Conservation (phyloP, 2,329 filamentous ascomycete species). For the Arthrobotrys entomopaga region DNA sequence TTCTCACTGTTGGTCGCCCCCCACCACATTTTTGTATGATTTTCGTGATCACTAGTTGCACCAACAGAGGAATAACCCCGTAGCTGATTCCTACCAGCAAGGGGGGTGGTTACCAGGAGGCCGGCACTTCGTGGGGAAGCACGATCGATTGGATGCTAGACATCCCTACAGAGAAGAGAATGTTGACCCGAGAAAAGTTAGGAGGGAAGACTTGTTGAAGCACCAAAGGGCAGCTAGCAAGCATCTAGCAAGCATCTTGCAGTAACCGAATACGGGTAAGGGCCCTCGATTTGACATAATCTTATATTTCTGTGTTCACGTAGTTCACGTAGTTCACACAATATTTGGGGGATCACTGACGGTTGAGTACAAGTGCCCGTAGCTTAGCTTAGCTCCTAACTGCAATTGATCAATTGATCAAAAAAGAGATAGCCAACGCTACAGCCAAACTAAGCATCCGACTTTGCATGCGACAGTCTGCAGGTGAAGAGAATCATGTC, state of each 20-base stretch:
- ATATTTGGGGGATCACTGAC: constrained; percentile 39
- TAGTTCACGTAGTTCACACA: no score
- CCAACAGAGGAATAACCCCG: constrained; percentile 43
- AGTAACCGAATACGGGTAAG: constrained; percentile 33
- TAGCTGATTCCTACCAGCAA: constrained; percentile 16
- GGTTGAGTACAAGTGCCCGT: constrained; percentile 48
- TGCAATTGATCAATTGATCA: constrained; percentile 22
- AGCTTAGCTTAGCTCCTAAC: constrained; percentile 34
- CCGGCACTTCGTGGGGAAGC: constrained; percentile 41
- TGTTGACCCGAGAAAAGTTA: constrained; percentile 42
- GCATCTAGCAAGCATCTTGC: not conserved
- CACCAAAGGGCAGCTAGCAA: constrained; percentile 44
- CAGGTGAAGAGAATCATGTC: constrained; percentile 47
- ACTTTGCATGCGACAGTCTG: constrained; percentile 15
- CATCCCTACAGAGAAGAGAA: constrained; percentile 40
- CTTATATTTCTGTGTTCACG: no score
- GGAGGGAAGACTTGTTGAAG: constrained; percentile 8
- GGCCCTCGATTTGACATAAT: constrained; percentile 32
- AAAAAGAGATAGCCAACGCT: constrained; percentile 25
- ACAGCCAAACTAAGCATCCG: constrained; percentile 14
- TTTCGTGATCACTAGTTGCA: constrained; percentile 32
- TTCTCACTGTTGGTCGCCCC: constrained; percentile 37
- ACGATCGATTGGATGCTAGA: constrained; percentile 41
- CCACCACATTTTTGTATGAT: constrained; percentile 12
- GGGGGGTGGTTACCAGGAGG: constrained; percentile 19